These are phyloP conservation scores for Abortiporus biennis DNA, from an alignment of 1,284 basidiomycete genomes.

Conservation along the genomic window DNA sequence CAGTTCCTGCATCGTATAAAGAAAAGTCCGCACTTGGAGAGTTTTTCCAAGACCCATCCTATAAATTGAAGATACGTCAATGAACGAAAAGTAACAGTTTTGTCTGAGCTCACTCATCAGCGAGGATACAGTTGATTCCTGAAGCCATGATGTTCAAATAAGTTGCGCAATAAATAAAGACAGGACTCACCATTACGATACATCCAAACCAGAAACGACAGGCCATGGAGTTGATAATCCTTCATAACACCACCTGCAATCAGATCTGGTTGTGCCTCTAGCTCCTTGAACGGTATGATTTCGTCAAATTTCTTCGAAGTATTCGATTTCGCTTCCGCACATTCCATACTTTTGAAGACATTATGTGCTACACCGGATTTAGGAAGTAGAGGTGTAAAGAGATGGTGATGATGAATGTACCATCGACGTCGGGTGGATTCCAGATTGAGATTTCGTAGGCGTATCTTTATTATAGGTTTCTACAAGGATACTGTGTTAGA, in stretches of 20 bases:
- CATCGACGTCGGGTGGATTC: no score
- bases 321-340: slow-evolving; percentile 10
- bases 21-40: no score
- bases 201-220: slow-evolving; percentile 51
- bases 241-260: slow-evolving; percentile 47
- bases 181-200: slow-evolving; percentile 40
- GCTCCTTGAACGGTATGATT: slow-evolving; percentile 30
- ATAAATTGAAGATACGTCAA: slow-evolving; percentile 7
- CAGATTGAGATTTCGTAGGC: no score
- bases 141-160: no score
- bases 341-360: slow-evolving; percentile 13
- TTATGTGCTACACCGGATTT: slow-evolving; percentile 6
- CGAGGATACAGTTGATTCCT: slow-evolving; percentile 57
- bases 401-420: no score
- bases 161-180: slow-evolving; percentile 4
- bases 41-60: slow-evolving; percentile 66
- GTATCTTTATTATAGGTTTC: no score
- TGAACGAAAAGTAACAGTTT: background rate
- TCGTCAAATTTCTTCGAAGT: slow-evolving; percentile 6
- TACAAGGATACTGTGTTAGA: no score
- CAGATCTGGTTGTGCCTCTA: slow-evolving; percentile 39
- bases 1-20: no score
- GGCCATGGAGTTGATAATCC: slow-evolving; percentile 52
- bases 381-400: slow-evolving; percentile 18
- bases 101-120: slow-evolving; percentile 43